phyloP scores from a whole-genome alignment of 768 basidiomycete species.

The Mycena polygramma region DNA sequence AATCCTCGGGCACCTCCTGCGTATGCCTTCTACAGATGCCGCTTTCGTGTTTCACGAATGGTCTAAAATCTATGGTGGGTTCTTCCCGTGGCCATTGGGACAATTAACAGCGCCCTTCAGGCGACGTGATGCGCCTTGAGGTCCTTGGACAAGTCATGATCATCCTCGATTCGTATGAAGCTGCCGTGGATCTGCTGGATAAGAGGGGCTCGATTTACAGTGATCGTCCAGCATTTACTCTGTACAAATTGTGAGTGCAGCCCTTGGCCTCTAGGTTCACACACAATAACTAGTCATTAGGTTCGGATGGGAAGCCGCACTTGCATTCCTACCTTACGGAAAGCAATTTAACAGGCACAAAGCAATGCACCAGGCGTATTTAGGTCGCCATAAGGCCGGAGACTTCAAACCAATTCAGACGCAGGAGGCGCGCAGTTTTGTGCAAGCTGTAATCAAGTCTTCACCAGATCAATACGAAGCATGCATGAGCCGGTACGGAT shows the following conservation, averaged over 20 bases:
- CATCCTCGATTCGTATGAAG: constrained; percentile 50
- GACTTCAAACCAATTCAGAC: constrained; percentile 38
- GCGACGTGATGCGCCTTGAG: constrained; percentile 39
- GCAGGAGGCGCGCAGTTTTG: constrained; percentile 27
- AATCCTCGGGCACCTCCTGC: constrained; percentile 9
- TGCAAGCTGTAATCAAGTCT: background rate
- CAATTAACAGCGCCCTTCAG: constrained; percentile 15
- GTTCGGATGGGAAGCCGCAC: constrained; percentile 28
- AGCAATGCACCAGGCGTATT: constrained; percentile 41
- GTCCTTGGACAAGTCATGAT: constrained; percentile 41
- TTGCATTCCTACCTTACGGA: constrained; percentile 42
- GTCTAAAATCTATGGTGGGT: constrained; percentile 13
- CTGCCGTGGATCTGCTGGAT: constrained; percentile 57
- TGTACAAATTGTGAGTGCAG: constrained; percentile 39
- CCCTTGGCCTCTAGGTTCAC: background rate
- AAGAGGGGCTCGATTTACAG: constrained; percentile 54
- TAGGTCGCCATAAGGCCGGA: constrained; percentile 37
- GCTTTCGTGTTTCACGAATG: constrained; percentile 13
- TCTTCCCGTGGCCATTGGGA: no score
- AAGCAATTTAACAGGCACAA: constrained; percentile 42
- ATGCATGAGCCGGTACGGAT: constrained; percentile 4
- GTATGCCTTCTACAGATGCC: constrained; percentile 2
- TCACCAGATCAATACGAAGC: background rate
- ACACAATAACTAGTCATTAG: background rate
- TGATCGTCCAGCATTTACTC: constrained; percentile 43